A percentile compares a stretch with the other conserved stretches of the same genome.
phyloP scores from a whole-genome alignment of 805 yeast genomes.

The Ogataea nitratoaversa region DNA sequence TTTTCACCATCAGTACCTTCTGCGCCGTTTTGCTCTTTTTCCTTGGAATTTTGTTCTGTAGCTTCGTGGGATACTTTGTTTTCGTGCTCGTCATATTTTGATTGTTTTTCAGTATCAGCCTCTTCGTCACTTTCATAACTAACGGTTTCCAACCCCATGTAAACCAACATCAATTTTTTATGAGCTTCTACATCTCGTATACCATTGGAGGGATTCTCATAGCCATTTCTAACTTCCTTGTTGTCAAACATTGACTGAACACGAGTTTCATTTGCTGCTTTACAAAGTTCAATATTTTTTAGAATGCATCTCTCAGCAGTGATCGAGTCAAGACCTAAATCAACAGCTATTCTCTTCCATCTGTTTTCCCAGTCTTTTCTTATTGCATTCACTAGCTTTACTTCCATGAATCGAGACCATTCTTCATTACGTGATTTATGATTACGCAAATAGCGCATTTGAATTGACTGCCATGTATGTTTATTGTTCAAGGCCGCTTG shows the following conservation, averaged over 20 bases:
- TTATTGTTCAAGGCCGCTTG: slow-evolving; percentile 27
- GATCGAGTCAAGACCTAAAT: slow-evolving; percentile 25
- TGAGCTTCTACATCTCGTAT: slow-evolving; percentile 31
- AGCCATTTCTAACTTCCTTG: slow-evolving; percentile 26
- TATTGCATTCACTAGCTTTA: slow-evolving; percentile 28
- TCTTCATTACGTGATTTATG: slow-evolving; percentile 33
- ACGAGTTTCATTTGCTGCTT: slow-evolving; percentile 26
- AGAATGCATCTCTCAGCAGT: slow-evolving; percentile 28
- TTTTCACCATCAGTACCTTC: no score
- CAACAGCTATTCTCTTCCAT: slow-evolving; percentile 35
- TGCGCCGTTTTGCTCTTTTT: no score
- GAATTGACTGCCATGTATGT: slow-evolving; percentile 44
- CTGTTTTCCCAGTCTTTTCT: slow-evolving; percentile 38
- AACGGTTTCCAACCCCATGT: slow-evolving; percentile 34
- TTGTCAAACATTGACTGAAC: slow-evolving; percentile 24
- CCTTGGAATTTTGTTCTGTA: background rate
- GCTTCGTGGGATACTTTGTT: background rate
- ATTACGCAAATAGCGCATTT: slow-evolving; percentile 41
- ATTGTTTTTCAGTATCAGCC: slow-evolving; percentile 1
- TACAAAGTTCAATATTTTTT: slow-evolving; percentile 30
- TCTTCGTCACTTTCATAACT: slow-evolving; percentile 30
- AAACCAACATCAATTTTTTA: slow-evolving; percentile 32
- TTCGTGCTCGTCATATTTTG: slow-evolving; percentile 1
- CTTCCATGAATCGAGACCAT: slow-evolving; percentile 34
- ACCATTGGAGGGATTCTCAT: slow-evolving; percentile 23